phyloP scores from a whole-genome alignment of 345 rosid genomes.

The Leavenworthia alabamica region DNA sequence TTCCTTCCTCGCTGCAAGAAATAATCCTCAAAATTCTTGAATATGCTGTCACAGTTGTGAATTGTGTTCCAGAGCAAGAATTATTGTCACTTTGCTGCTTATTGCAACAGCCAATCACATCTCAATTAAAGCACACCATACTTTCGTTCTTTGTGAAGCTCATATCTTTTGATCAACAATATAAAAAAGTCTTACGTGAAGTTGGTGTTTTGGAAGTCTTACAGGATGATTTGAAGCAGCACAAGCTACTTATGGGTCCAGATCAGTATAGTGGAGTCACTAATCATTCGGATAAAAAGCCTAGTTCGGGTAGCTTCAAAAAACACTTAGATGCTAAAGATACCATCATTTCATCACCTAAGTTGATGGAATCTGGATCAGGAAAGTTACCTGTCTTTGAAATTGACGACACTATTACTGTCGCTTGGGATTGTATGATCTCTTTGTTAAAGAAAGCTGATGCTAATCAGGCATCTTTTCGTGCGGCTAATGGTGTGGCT shows the following conservation, averaged over 20 bases:
- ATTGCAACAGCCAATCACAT: slow-evolving; percentile 87
- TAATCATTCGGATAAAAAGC: slow-evolving; percentile 52
- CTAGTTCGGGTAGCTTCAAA: slow-evolving; percentile 75
- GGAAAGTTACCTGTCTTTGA: slow-evolving; percentile 81
- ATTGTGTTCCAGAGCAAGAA: slow-evolving; percentile 99
- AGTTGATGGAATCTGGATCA: slow-evolving; percentile 74
- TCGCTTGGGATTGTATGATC: slow-evolving; percentile 95
- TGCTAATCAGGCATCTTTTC: slow-evolving; percentile 77
- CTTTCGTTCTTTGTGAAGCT: slow-evolving; percentile 95
- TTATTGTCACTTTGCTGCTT: slow-evolving; percentile 95
- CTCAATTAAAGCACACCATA: slow-evolving; percentile 84
- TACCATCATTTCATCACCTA: slow-evolving; percentile 85
- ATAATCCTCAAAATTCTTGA: slow-evolving; percentile 95
- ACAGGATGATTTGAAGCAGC: slow-evolving; percentile 91
- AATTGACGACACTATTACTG: slow-evolving; percentile 62
- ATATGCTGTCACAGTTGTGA: slow-evolving; percentile 96
- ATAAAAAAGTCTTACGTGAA: slow-evolving; percentile 94
- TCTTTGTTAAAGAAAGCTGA: slow-evolving; percentile 94
- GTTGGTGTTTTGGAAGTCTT: slow-evolving; percentile 96
- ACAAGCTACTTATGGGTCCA: slow-evolving; percentile 75
- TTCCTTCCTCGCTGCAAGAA: slow-evolving; percentile 87
- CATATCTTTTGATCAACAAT: slow-evolving; percentile 94
- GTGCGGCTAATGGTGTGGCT: slow-evolving; percentile 80
- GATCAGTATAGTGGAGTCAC: slow-evolving; percentile 43
- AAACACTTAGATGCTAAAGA: slow-evolving; percentile 78